Base-by-base conservation (phyloP, 352 stramenopile species). In the Phytopythium ostracodes region DNA sequence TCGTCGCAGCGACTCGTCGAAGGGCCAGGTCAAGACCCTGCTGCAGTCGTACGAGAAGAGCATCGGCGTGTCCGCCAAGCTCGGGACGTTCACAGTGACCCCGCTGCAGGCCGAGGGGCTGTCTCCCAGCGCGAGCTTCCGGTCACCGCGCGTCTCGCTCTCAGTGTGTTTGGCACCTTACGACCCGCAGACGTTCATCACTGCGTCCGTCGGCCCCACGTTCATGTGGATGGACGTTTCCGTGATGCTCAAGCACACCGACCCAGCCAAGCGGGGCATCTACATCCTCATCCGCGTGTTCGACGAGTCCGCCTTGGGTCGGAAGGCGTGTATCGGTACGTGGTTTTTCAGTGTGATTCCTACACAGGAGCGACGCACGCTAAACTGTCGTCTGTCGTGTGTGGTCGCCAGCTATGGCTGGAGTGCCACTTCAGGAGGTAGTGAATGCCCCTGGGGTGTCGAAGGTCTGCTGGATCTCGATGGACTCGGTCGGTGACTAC, bases 61-160 rank as follows among this genome's bases (percentile, higher is more conserved):
- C n/a, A 51, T 51, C 18, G 44, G 44, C 20, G 44, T 51, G 44
- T 51, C 44, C 9, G n/a, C 44, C 44, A 51, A 29, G n/a, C 44
- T 29, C 20, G 44, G 44, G 18, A 24, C 44, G 44, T 51, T 51
- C n/a, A 51, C 44, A 25, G 44, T 51, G 8, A 51, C 44, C n/a
- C 44, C 44, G 8, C n/a, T 51, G 18, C 44, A 29, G 12, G 44
- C 44, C n/a, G 44, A 51, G 24, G 44, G 44, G 24, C n/a, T 51
- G 44, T 31, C 44, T 25, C 15, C 24, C 17, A n/a, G n/a, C 44
- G 20, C 44, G 6, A 29, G n/a, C 44, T 51, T 51, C 15, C 44
- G 44, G 24, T 31, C 44, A 2, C 44, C 44, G 44, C 44, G 44
- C 20, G 15, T 51, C 44, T 51, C 44, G 17, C 44, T 51, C 12